phyloP scores from a whole-genome alignment of 2,329 filamentous ascomycete genomes.

The Acrodontium crateriforme region DNA sequence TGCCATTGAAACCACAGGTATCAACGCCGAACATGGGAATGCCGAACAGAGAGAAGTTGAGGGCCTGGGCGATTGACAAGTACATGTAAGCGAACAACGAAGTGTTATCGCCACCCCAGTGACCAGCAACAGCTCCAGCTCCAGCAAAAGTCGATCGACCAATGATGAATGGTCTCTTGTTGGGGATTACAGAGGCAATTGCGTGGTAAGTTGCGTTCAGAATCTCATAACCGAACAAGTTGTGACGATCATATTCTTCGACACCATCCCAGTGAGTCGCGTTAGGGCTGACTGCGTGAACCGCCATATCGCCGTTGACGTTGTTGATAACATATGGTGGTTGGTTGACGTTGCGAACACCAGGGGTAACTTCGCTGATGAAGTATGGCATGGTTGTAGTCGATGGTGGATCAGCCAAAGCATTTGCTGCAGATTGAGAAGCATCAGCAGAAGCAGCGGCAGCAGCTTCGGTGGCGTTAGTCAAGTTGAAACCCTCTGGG shows the following conservation, averaged over 20 bases:
- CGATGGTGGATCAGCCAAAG: constrained; percentile 10
- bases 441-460: constrained; percentile 9
- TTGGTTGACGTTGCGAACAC: constrained; percentile 52
- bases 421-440: constrained; percentile 9
- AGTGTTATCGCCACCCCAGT: constrained; percentile 67
- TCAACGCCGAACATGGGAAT: constrained; percentile 65
- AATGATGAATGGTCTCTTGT: constrained; percentile 70
- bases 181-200: constrained; percentile 48
- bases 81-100: constrained; percentile 58
- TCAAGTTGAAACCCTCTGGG: constrained; percentile 15
- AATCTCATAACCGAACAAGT: constrained; percentile 61
- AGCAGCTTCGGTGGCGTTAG: constrained; percentile 17
- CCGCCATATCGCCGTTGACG: constrained; percentile 56
- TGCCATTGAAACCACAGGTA: constrained; percentile 56
- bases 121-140: constrained; percentile 59
- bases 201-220: constrained; percentile 64
- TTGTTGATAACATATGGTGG: constrained; percentile 69
- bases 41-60: constrained; percentile 60
- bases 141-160: constrained; percentile 70
- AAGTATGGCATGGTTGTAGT: constrained; percentile 22
- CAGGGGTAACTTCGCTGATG: constrained; percentile 47
- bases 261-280: constrained; percentile 62
- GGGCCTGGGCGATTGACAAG: constrained; percentile 62
- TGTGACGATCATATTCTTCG: constrained; percentile 72
- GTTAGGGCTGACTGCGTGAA: constrained; percentile 62